phyloP scores from a whole-genome alignment of 495 filamentous ascomycete genomes.

The Aspergillus ostianus region DNA sequence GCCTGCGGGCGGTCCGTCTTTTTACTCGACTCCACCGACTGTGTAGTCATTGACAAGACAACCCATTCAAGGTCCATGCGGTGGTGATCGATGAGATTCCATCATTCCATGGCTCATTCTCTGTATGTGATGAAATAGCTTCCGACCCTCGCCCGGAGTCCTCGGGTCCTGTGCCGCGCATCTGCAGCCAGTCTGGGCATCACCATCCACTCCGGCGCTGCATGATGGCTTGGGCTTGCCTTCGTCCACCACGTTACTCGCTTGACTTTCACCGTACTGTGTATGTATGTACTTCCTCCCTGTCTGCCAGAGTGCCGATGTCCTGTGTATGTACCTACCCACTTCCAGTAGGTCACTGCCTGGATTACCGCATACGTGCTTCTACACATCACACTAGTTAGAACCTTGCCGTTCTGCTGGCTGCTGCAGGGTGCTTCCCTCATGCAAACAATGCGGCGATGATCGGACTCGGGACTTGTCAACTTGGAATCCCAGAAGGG shows the following conservation, averaged over 20 bases:
- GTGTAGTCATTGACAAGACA: no score
- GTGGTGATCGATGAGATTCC: no score
- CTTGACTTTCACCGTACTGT: no score
- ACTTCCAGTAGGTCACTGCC: background rate
- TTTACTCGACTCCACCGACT: no score
- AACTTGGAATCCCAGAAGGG: background rate
- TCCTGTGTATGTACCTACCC: background rate
- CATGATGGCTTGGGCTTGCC: slow-evolving; percentile 8
- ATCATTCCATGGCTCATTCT: no score
- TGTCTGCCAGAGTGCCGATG: no score
- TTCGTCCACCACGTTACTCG: background rate
- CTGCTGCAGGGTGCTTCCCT: background rate
- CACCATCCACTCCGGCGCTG: slow-evolving; percentile 18
- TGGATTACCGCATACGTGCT: background rate
- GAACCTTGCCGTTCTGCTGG: background rate
- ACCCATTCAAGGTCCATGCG: no score
- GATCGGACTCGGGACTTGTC: background rate
- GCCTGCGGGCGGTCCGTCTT: background rate
- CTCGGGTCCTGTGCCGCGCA: slow-evolving; percentile 19
- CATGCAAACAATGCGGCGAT: background rate
- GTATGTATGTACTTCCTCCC: background rate
- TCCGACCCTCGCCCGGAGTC: slow-evolving; percentile 3
- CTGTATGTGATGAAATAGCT: background rate
- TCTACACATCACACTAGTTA: background rate
- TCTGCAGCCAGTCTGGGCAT: slow-evolving; percentile 17